Evolutionary conservation across 805 yeast genomes (phyloP).

Genomic region (Barnettozyma botsteinii): DNA sequence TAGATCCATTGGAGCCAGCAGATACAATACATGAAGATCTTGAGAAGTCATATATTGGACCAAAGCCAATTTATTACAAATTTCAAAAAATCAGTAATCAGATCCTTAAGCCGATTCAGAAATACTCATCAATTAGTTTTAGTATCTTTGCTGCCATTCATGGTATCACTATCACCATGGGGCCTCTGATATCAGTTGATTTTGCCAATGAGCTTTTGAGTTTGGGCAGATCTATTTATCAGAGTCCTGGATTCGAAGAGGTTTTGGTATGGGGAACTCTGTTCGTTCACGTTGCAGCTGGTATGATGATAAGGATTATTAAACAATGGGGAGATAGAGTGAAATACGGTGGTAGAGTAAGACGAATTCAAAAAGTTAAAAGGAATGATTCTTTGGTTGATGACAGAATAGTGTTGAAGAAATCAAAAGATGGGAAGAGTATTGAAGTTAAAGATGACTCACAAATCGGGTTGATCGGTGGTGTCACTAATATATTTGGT

Average conservation of each 20-base stretch:
- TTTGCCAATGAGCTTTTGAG: conserved; percentile 50
- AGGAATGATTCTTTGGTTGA: conserved; percentile 16
- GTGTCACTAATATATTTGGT: conserved; percentile 45
- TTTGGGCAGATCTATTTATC: conserved; percentile 58
- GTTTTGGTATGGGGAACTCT: conserved; percentile 42
- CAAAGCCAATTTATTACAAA: neutral
- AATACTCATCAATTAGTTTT: conserved; percentile 56
- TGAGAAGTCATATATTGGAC: neutral
- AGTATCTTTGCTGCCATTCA: conserved; percentile 54
- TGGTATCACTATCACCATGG: conserved; percentile 43
- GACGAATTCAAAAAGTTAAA: conserved; percentile 22
- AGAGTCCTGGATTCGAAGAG: conserved; percentile 44
- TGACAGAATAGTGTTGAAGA: conserved; percentile 8
- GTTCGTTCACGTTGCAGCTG: conserved; percentile 46
- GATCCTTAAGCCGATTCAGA: conserved; percentile 35
- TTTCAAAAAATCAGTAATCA: neutral
- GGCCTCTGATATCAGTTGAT: conserved; percentile 44
- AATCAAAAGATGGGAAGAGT: neutral
- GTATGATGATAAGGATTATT: conserved; percentile 40
- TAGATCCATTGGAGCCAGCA: neutral
- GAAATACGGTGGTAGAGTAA: conserved; percentile 20
- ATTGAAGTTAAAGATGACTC: conserved; percentile 33
- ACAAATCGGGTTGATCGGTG: conserved; percentile 56
- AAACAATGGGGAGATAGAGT: conserved; percentile 27
- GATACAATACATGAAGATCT: no score